phyloP scores from a whole-genome alignment of 2,329 filamentous ascomycete species.

The Emmonsia crescens region DNA sequence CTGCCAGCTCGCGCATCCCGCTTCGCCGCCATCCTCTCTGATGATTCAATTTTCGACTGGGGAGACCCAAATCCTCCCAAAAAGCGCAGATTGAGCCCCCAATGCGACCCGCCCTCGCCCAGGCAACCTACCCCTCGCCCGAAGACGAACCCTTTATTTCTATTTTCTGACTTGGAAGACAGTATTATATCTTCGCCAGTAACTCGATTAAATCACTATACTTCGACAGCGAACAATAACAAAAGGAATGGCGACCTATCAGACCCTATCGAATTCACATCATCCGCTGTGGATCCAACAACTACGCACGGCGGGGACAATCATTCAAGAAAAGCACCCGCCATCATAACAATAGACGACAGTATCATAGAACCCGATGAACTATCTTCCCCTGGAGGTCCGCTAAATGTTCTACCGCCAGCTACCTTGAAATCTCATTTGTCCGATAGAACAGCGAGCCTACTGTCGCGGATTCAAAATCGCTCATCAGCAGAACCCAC shows the following conservation, averaged over 20 bases:
- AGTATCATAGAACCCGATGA: conserved; percentile 15
- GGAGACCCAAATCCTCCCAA: conserved; percentile 12
- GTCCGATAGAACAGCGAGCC: conserved; percentile 31
- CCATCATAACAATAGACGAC: conserved; percentile 29
- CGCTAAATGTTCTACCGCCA: conserved; percentile 16
- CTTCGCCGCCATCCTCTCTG: conserved; percentile 1
- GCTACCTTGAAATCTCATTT: conserved; percentile 17
- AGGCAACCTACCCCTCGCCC: conserved; percentile 2
- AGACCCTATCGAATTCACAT: conserved; percentile 36
- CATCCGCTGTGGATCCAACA: conserved; percentile 25
- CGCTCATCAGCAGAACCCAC: conserved; percentile 6
- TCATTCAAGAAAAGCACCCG: conserved; percentile 11
- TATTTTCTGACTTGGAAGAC: conserved; percentile 1
- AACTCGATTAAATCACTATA: not conserved
- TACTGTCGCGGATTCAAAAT: conserved; percentile 27
- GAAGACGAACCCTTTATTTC: not conserved
- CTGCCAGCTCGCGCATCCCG: not conserved
- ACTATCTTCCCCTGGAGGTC: conserved; percentile 14
- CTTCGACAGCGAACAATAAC: conserved; percentile 5
- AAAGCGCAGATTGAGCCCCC: conserved; percentile 21
- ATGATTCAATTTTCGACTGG: conserved; percentile 9
- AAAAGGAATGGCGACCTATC: conserved; percentile 20
- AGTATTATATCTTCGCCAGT: not conserved
- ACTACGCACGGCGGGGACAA: conserved; percentile 2
- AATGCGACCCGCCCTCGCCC: conserved; percentile 14